Conservation (phyloP, 441 rosid species). For the Jatropha podagrica region DNA sequence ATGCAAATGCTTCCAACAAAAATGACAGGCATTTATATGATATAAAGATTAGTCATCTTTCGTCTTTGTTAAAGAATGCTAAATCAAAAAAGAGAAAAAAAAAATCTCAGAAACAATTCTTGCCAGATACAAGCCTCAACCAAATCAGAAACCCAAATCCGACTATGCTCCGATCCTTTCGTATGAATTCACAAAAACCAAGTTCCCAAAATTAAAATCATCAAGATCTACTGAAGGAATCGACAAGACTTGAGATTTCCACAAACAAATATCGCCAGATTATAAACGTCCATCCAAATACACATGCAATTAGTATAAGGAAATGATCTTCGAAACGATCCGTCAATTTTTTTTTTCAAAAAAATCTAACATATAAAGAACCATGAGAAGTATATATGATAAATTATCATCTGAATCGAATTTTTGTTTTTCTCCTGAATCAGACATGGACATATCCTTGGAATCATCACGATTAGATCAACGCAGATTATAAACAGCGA, state of each 20-base stretch:
- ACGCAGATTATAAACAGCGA: not conserved
- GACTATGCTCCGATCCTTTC: not conserved
- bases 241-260: not conserved
- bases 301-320: not conserved
- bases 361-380: not conserved
- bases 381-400: not conserved
- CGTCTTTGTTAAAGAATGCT: constrained; percentile 13
- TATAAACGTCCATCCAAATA: not conserved
- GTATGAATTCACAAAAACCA: not conserved
- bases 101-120: too few relatives aligned
- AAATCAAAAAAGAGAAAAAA: constrained; percentile 8
- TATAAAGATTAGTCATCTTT: constrained; percentile 4
- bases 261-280: not conserved
- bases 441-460: not conserved
- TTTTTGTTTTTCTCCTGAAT: not conserved
- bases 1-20: not conserved
- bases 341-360: not conserved
- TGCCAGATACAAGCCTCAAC: not conserved
- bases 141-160: not conserved
- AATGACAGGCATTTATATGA: not conserved
- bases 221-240: constrained; percentile 5
- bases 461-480: constrained; percentile 25
- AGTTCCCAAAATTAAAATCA: not conserved
- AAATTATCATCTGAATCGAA: not conserved
- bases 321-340: not conserved